These are phyloP conservation scores for Colletotrichum zoysiae DNA, from an alignment of 2,329 filamentous ascomycete genomes.

Conservation along the genomic window DNA sequence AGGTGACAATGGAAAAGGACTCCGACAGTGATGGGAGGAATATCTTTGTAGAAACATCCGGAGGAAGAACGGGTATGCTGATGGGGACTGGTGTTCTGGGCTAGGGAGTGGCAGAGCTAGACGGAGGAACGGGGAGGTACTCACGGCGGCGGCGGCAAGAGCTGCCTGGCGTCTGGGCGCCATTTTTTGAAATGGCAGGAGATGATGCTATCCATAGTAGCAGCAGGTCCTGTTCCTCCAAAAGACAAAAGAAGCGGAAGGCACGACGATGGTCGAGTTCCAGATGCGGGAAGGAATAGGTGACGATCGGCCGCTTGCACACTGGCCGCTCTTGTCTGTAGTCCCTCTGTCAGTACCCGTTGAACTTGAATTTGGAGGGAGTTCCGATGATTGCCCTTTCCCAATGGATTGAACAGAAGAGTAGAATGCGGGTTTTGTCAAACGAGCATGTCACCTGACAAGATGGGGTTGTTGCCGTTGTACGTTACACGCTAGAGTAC, in stretches of 20 bases:
- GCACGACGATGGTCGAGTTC: neutral
- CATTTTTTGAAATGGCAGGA: conserved; percentile 31
- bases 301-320: neutral
- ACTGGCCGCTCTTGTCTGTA: neutral
- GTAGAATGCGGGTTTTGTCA: neutral
- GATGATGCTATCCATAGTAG: conserved; percentile 38
- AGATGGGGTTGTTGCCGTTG: neutral
- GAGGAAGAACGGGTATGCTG: conserved; percentile 29
- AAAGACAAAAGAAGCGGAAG: neutral
- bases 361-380: neutral
- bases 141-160: conserved; percentile 37
- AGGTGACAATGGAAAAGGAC: conserved; percentile 11
- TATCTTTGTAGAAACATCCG: neutral
- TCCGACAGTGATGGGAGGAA: conserved; percentile 17
- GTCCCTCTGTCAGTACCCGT: neutral
- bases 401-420: neutral
- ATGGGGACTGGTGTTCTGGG: neutral
- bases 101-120: neutral
- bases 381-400: neutral
- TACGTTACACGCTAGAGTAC: neutral
- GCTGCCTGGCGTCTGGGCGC: conserved; percentile 35
- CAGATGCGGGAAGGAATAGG: neutral
- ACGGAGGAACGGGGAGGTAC: conserved; percentile 3
- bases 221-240: conserved; percentile 12
- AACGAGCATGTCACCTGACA: conserved; percentile 10